Conservation (phyloP, 225 moss, liverwort and hornwort species). For the Lunularia cruciata region DNA sequence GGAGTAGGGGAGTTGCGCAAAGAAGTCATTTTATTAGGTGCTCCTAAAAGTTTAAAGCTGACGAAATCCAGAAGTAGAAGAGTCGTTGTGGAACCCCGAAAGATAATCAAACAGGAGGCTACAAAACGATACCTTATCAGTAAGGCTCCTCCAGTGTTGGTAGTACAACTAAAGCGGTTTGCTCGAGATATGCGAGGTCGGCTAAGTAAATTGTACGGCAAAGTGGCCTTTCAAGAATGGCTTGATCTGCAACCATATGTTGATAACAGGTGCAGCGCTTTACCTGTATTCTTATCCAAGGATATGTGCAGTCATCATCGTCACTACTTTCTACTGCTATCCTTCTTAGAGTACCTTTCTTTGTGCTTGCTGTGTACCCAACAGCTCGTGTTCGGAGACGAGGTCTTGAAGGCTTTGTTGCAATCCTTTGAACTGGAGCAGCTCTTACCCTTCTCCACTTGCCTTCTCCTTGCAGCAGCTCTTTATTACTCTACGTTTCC, state of each 20-base stretch:
- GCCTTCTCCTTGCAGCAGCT: no score
- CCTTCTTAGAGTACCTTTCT: no score
- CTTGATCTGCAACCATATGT: slow-evolving; percentile 79
- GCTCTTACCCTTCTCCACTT: no score
- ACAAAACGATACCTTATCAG: slow-evolving; percentile 66
- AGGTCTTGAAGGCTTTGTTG: no score
- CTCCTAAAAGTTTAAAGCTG: slow-evolving; percentile 21
- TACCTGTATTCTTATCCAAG: no score
- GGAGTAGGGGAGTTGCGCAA: background rate
- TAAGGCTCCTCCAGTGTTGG: slow-evolving; percentile 75
- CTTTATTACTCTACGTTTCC: no score
- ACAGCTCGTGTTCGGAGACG: no score
- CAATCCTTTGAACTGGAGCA: no score
- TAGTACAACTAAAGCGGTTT: slow-evolving; percentile 87
- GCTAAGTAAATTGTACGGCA: slow-evolving; percentile 75
- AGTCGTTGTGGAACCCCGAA: slow-evolving; percentile 34
- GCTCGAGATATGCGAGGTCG: slow-evolving; percentile 88
- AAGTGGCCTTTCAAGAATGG: slow-evolving; percentile 72
- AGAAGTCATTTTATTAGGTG: slow-evolving; percentile 7
- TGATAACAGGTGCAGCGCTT: slow-evolving; percentile 54
- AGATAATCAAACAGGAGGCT: slow-evolving; percentile 68
- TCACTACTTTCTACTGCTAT: no score
- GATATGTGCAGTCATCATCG: no score
- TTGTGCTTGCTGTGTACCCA: no score
- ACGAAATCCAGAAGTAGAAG: slow-evolving; percentile 27